Evolutionary conservation across 495 filamentous ascomycete species (phyloP).

Genomic region (Oleoguttula mirabilis): DNA sequence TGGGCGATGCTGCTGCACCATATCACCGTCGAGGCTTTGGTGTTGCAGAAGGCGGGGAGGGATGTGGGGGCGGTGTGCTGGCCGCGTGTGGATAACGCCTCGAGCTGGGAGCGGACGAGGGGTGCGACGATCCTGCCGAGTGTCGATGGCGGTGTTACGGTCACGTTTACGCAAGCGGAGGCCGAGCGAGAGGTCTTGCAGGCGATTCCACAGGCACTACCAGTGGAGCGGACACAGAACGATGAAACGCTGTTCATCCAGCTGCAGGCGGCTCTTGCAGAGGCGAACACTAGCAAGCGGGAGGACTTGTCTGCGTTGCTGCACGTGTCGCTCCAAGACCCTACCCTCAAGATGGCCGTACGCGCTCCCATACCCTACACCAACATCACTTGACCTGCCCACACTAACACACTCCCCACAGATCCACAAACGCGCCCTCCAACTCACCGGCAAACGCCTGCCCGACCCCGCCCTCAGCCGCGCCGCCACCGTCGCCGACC

Average conservation of each 20-base stretch:
- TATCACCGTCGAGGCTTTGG: constrained; percentile 42
- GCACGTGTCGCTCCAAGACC: constrained; percentile 43
- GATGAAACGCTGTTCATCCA: too few species aligned
- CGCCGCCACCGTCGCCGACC: constrained; percentile 41
- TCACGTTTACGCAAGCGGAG: not conserved
- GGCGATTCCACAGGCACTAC: too few species aligned
- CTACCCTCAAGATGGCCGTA: constrained; percentile 49
- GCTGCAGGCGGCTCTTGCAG: too few species aligned
- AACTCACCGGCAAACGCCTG: constrained; percentile 62
- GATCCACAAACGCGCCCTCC: constrained; percentile 65
- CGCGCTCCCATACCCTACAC: not conserved
- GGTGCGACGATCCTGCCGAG: constrained; percentile 2
- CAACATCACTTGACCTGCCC: not conserved
- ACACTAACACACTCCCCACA: constrained; percentile 30
- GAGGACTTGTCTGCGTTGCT: constrained; percentile 40
- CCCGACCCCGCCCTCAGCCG: constrained; percentile 51
- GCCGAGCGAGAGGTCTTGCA: not conserved
- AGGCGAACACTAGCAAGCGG: too few species aligned
- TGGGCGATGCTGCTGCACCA: constrained; percentile 26
- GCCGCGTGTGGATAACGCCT: not conserved
- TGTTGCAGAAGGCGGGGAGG: constrained; percentile 34
- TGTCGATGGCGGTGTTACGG: not conserved
- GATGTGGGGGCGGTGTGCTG: constrained; percentile 23
- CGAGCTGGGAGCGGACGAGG: constrained; percentile 11
- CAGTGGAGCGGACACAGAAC: too few species aligned